Percentiles rank a stretch among this genome's conserved stretches.
Conservation (phyloP, 139 green algal species). For the Tetraselmis striata region DNA sequence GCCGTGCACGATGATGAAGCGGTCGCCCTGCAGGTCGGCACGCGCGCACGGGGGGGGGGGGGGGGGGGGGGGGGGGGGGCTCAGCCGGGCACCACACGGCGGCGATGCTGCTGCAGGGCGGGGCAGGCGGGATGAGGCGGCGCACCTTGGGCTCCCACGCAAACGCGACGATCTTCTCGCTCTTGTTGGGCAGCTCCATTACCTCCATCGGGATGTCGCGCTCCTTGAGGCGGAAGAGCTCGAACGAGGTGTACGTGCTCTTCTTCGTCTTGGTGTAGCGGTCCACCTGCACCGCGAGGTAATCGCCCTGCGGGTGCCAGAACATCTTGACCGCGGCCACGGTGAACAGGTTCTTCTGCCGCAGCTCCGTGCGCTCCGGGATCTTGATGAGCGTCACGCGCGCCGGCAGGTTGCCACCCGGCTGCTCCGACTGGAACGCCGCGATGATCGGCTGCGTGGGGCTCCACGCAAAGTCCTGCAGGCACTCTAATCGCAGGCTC, state of each 20-base stretch:
- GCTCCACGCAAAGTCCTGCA: constrained; percentile 89
- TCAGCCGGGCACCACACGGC: too few relatives aligned
- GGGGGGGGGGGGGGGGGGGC: too few relatives aligned
- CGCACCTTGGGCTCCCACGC: constrained; percentile 85
- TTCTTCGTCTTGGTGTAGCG: constrained; percentile 98
- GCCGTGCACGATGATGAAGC: constrained; percentile 89
- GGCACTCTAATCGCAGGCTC: constrained; percentile 78
- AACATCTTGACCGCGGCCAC: constrained; percentile 87
- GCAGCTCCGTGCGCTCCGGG: constrained; percentile 72
- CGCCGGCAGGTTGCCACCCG: constrained; percentile 73
- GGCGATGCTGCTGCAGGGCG: too few relatives aligned
- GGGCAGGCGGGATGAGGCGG: neutral
- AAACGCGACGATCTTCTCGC: constrained; percentile 73
- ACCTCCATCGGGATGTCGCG: constrained; percentile 72
- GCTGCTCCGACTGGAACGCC: constrained; percentile 77
- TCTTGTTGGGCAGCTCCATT: constrained; percentile 68
- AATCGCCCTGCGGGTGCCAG: constrained; percentile 95
- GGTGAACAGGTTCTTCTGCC: constrained; percentile 97
- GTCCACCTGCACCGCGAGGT: constrained; percentile 93
- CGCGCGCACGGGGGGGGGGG: neutral
- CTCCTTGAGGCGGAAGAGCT: constrained; percentile 84
- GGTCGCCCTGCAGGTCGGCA: constrained; percentile 35
- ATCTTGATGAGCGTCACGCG: constrained; percentile 69
- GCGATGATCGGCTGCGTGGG: constrained; percentile 78
- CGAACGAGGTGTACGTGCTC: constrained; percentile 86